phyloP scores from a whole-genome alignment of 176 grass and related monocot species.

The Rhipidocladum racemiflorum region DNA sequence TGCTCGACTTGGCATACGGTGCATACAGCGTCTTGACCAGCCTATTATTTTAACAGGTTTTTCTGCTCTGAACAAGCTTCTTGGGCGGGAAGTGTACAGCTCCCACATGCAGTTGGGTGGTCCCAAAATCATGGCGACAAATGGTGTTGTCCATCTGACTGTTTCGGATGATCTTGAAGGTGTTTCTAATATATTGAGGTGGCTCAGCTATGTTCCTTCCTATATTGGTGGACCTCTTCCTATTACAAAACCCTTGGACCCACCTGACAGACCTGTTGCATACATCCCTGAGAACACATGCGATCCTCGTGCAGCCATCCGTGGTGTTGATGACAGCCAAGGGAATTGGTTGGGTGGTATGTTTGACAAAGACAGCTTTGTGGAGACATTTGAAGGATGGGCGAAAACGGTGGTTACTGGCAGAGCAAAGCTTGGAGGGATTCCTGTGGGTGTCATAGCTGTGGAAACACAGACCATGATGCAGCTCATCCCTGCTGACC shows the following conservation, averaged over 20 bases:
- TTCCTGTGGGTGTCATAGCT: constrained; percentile 91
- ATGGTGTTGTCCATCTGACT: constrained; percentile 92
- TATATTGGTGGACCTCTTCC: constrained; percentile 84
- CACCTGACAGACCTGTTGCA: constrained; percentile 66
- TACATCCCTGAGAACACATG: constrained; percentile 90
- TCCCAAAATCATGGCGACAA: constrained; percentile 98
- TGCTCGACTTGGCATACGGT: constrained; percentile 92
- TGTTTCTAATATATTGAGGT: constrained; percentile 81
- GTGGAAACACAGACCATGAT: constrained; percentile 95
- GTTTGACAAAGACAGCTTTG: constrained; percentile 90
- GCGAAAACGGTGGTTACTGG: constrained; percentile 95
- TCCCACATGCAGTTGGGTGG: constrained; percentile 98
- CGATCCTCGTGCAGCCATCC: constrained; percentile 86
- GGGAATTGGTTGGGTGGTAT: constrained; percentile 96
- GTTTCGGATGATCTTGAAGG: constrained; percentile 95
- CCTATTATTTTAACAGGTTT: constrained; percentile 90
- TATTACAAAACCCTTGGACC: constrained; percentile 75
- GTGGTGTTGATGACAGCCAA: constrained; percentile 54
- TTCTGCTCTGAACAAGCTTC: constrained; percentile 93
- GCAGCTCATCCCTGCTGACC: constrained; percentile 88
- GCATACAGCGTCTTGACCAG: constrained; percentile 93
- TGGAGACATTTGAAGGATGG: constrained; percentile 99
- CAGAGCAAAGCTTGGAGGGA: constrained; percentile 91
- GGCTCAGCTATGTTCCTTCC: constrained; percentile 98
- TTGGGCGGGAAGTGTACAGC: constrained; percentile 96